Base-by-base conservation (phyloP, 495 filamentous ascomycete genomes). In the Xylaria palmicola region DNA sequence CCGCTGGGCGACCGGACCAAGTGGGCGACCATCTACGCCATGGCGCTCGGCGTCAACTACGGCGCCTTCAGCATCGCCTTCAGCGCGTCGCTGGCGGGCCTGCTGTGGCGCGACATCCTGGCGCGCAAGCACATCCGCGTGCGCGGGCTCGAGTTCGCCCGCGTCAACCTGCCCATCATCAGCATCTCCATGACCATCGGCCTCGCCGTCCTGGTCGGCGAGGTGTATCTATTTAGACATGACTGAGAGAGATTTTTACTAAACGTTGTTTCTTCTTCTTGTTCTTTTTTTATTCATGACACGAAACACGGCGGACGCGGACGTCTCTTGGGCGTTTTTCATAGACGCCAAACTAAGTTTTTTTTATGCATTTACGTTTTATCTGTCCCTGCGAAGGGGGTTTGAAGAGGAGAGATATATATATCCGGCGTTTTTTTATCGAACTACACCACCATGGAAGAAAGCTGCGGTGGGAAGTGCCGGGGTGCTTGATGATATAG, bases 21-120 rank as follows among this genome's bases (percentile, higher is more conserved):
- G 69, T 88, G 84, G 84, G 86, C 81, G 1, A 84, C 86, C 1
- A 77, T 88, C 0, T 89, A 88, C 68, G 80, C 77, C 70, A 87
- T 88, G 84, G 86, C 86, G 0, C 67, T 89, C 6, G 85, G 85
- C 19, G 84, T 88, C 64, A 89, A 89, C 71, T 88, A 81, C 59
- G 86, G 86, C 43, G 86, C 86, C 13, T 89, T 88, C 66, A 86
- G 84, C 71, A 81, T 81, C 1, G 83, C 85, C 0, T 86, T 89
- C 67, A 86, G 82, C 62, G 86, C 85, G 7, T 86, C 85, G 7
- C 72, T 89, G 19, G 86, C 86, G 44, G 86, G 86, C 2, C 71
- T 89, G 12, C 73, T 88, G 4, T 89, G 86, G 86, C 75, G 85
- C 3, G 82, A 88, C 64, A 89, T 89, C 40, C 77, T 89, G 5